phyloP scores from a whole-genome alignment of 345 rosid genomes.

The Eucalyptus paniculata region DNA sequence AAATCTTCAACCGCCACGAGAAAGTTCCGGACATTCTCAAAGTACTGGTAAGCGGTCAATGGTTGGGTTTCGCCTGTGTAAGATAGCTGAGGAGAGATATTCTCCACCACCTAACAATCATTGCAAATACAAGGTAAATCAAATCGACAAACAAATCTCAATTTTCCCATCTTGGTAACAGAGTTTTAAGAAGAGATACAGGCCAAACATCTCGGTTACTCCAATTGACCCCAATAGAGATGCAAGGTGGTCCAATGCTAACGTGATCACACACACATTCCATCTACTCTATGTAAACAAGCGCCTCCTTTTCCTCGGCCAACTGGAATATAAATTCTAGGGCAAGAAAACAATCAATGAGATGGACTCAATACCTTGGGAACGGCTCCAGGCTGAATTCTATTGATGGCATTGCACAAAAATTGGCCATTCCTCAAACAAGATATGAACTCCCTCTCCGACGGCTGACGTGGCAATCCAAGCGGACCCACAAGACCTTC shows the following conservation, averaged over 20 bases:
- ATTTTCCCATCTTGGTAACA: not conserved
- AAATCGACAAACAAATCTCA: not conserved
- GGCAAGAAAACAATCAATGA: not conserved
- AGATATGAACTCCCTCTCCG: slow-evolving; percentile 90
- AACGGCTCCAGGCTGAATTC: slow-evolving; percentile 78
- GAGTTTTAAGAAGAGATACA: not conserved
- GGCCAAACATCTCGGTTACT: not conserved
- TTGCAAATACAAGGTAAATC: not conserved
- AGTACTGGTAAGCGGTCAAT: slow-evolving; percentile 73
- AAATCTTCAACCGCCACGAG: slow-evolving; percentile 68
- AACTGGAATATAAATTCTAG: not conserved
- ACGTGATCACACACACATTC: not conserved
- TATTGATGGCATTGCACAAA: slow-evolving; percentile 80
- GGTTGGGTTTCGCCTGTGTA: slow-evolving; percentile 51
- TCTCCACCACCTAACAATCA: slow-evolving; percentile 67
- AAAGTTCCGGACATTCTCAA: slow-evolving; percentile 88
- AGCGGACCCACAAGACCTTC: slow-evolving; percentile 58
- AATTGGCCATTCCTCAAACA: slow-evolving; percentile 86
- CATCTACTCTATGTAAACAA: not conserved
- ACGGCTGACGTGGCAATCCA: slow-evolving; percentile 43
- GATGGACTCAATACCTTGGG: slow-evolving; percentile 39
- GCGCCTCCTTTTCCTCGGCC: not conserved
- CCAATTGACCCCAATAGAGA: not conserved
- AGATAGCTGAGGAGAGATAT: slow-evolving; percentile 25
- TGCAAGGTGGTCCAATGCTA: not conserved